A percentile compares a stretch with the other conserved stretches of the same genome.
Conservation (phyloP, 192 early-diverging fungal species). For the Neocallimastix lanati region DNA sequence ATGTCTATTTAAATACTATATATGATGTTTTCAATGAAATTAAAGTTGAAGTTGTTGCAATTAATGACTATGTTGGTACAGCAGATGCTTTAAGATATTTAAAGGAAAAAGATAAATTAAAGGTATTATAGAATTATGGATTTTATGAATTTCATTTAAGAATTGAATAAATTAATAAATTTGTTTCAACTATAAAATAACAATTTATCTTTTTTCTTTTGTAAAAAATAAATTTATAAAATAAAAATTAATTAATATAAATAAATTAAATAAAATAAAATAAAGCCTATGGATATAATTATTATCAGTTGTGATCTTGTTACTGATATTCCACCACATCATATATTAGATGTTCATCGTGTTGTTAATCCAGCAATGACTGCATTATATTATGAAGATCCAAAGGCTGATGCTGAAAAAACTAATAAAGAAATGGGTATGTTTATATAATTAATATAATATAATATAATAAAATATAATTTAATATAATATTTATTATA, state of each 20-base stretch:
- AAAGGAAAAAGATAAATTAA: slow-evolving; percentile 67
- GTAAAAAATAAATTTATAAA: no score
- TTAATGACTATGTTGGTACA: slow-evolving; percentile 45
- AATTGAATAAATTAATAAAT: no score
- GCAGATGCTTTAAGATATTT: slow-evolving; percentile 68
- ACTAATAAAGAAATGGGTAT: slow-evolving; percentile 15
- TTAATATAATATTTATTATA: no score
- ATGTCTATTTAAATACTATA: slow-evolving; percentile 34
- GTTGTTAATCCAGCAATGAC: slow-evolving; percentile 59
- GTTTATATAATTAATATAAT: neutral
- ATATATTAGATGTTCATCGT: slow-evolving; percentile 70
- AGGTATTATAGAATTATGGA: no score
- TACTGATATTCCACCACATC: slow-evolving; percentile 62
- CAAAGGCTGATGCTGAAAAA: slow-evolving; percentile 49
- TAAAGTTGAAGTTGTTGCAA: slow-evolving; percentile 31
- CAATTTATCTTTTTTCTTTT: no score
- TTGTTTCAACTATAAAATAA: no score
- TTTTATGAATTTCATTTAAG: no score
- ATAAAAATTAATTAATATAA: neutral
- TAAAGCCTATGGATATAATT: slow-evolving; percentile 63
- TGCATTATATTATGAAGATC: slow-evolving; percentile 62
- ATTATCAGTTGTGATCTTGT: slow-evolving; percentile 81
- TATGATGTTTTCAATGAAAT: slow-evolving; percentile 38
- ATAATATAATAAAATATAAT: no score
- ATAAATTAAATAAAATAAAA: neutral